Conservation (phyloP, 1,284 basidiomycete genomes). For the Amylostereum areolatum region DNA sequence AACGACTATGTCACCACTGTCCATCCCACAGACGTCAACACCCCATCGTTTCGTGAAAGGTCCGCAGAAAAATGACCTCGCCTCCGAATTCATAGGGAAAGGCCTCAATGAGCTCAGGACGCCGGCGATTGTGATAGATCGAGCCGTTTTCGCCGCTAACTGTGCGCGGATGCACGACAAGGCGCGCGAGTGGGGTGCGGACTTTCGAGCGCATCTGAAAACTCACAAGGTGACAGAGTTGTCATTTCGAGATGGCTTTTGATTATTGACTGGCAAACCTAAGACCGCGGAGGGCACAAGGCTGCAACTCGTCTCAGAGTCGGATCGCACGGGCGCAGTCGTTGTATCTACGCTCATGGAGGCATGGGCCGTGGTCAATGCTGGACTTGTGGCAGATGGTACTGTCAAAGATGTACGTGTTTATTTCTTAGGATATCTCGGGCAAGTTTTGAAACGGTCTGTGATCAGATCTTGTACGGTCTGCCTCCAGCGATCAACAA, state of each 20-base stretch:
- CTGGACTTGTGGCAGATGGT: slow-evolving; percentile 68
- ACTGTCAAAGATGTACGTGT: slow-evolving; percentile 66
- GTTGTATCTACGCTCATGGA: slow-evolving; percentile 80
- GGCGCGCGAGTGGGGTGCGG: slow-evolving; percentile 57
- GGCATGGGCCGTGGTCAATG: slow-evolving; percentile 67
- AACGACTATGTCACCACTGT: slow-evolving; percentile 5
- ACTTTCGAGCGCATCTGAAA: slow-evolving; percentile 80
- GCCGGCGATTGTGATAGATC: slow-evolving; percentile 75
- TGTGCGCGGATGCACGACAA: slow-evolving; percentile 68
- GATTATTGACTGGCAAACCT: neutral
- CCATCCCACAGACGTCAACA: slow-evolving; percentile 41
- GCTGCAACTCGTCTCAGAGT: slow-evolving; percentile 57
- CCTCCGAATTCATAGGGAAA: slow-evolving; percentile 56
- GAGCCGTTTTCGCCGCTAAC: slow-evolving; percentile 62
- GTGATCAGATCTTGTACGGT: slow-evolving; percentile 69
- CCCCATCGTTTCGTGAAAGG: slow-evolving; percentile 35
- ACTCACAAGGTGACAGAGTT: slow-evolving; percentile 59
- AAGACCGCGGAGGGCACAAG: slow-evolving; percentile 71
- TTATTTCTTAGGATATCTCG: neutral
- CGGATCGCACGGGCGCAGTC: slow-evolving; percentile 50
- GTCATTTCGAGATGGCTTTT: neutral
- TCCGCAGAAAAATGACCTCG: slow-evolving; percentile 50
- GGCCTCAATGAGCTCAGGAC: slow-evolving; percentile 59
- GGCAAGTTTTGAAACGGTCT: slow-evolving; percentile 4
- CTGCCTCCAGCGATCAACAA: slow-evolving; percentile 69